These are phyloP conservation scores for Thelephora aurantiotincta DNA, from an alignment of 768 basidiomycete genomes.

Conservation along the genomic window DNA sequence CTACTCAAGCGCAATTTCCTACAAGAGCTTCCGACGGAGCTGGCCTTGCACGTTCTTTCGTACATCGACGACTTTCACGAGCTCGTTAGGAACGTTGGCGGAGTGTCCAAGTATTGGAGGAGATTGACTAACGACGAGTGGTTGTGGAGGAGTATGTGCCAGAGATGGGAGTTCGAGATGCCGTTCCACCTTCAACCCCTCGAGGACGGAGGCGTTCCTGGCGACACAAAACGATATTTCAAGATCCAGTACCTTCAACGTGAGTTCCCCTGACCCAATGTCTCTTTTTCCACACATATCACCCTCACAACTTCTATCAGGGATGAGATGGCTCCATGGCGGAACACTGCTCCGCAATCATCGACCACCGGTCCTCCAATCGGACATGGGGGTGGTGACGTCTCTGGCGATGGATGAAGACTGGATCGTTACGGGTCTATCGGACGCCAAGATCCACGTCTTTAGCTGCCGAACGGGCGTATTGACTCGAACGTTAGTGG, in stretches of 20 bases:
- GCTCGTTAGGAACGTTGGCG: slow-evolving; percentile 45
- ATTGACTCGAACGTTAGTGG: slow-evolving; percentile 61
- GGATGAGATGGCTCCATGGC: slow-evolving; percentile 69
- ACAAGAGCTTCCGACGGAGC: slow-evolving; percentile 33
- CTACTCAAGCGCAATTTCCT: slow-evolving; percentile 52
- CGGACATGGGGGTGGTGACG: slow-evolving; percentile 29
- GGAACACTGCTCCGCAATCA: slow-evolving; percentile 60
- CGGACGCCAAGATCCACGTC: slow-evolving; percentile 72
- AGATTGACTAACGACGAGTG: slow-evolving; percentile 57
- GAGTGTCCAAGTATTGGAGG: slow-evolving; percentile 64
- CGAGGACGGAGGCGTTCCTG: neutral
- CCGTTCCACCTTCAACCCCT: neutral
- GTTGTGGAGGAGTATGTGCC: slow-evolving; percentile 71
- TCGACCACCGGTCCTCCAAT: slow-evolving; percentile 22
- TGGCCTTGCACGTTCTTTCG: slow-evolving; percentile 59
- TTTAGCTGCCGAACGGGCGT: slow-evolving; percentile 73
- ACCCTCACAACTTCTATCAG: slow-evolving; percentile 21
- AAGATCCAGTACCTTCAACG: neutral
- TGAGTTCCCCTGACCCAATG: neutral
- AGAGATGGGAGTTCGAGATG: slow-evolving; percentile 32
- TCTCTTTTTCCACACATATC: slow-evolving; percentile 1
- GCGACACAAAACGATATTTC: neutral
- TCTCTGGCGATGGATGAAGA: slow-evolving; percentile 72
- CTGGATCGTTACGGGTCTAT: slow-evolving; percentile 82
- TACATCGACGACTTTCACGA: slow-evolving; percentile 67